These are phyloP conservation scores for Lyophyllum decastes DNA, from an alignment of 768 basidiomycete genomes.

Conservation along the genomic window DNA sequence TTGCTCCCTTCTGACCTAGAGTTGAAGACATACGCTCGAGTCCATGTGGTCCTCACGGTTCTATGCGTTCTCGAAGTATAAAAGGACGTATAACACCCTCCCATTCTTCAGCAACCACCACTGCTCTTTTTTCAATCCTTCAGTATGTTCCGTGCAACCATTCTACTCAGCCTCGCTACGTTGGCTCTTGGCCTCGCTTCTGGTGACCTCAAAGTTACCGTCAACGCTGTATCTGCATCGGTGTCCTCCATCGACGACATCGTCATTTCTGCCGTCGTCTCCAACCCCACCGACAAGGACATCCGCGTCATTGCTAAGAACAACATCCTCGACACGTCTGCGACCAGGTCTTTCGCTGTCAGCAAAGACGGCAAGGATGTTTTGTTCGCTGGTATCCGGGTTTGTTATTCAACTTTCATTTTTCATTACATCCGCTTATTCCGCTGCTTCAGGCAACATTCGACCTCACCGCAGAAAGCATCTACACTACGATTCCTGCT, in stretches of 20 bases:
- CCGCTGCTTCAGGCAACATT: not conserved
- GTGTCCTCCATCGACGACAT: conserved; percentile 4
- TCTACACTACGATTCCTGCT: conserved; percentile 12
- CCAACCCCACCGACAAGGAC: conserved; percentile 3
- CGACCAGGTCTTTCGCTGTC: conserved; percentile 4
- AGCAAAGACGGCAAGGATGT: not conserved
- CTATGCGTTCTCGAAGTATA: not conserved
- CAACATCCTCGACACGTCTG: conserved; percentile 2
- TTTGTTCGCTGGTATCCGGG: conserved; percentile 8
- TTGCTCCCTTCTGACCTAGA: not conserved
- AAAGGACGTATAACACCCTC: not conserved
- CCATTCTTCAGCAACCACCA: not conserved
- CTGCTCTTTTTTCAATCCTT: not conserved
- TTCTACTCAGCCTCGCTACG: conserved; percentile 1
- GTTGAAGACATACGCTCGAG: not conserved
- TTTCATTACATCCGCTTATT: not conserved
- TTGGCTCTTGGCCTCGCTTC: not conserved
- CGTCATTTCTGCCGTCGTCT: conserved; percentile 4
- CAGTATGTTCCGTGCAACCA: conserved; percentile 1
- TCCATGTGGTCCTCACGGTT: not conserved
- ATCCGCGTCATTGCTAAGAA: conserved; percentile 6
- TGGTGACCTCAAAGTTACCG: conserved; percentile 2
- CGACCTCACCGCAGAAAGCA: not conserved
- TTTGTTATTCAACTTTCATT: not conserved
- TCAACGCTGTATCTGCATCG: not conserved